A percentile compares a stretch with the other conserved stretches of the same genome.
These are phyloP conservation scores for Phytomonas sp. DNA, from an alignment of 208 protist genomes.

Conservation along the genomic window DNA sequence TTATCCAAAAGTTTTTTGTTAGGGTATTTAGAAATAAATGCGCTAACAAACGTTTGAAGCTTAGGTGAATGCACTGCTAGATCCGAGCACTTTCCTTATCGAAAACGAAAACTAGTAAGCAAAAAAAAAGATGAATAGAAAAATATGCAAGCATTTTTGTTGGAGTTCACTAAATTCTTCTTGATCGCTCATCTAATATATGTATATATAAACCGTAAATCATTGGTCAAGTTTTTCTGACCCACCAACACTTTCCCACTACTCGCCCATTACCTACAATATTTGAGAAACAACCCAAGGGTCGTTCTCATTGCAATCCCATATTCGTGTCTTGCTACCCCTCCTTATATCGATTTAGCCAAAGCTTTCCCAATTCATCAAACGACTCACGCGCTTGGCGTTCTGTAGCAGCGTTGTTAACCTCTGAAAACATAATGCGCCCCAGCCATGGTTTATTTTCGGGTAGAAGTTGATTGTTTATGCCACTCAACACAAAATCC, in stretches of 20 bases:
- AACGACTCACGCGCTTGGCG: constrained; percentile 34
- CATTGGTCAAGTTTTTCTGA: background rate
- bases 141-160: background rate
- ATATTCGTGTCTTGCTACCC: background rate
- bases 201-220: background rate
- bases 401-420: constrained; percentile 32
- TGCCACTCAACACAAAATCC: constrained; percentile 79
- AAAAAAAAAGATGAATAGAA: constrained; percentile 20
- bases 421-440: constrained; percentile 81
- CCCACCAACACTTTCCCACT: background rate
- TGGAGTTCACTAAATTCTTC: background rate
- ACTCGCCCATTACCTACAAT: constrained; percentile 1
- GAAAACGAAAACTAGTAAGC: constrained; percentile 11
- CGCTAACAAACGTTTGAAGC: background rate
- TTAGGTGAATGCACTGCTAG: background rate
- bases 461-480: constrained; percentile 74
- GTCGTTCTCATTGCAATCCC: background rate
- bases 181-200: constrained; percentile 3
- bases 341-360: constrained; percentile 67
- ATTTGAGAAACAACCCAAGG: constrained; percentile 7
- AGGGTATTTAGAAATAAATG: background rate
- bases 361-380: constrained; percentile 58
- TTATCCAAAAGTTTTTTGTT: background rate
- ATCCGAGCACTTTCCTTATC: background rate
- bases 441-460: constrained; percentile 90